Evolutionary conservation across 2,329 filamentous ascomycete genomes (phyloP).

Genomic region (Stachybotrys chlorohalonatus): DNA sequence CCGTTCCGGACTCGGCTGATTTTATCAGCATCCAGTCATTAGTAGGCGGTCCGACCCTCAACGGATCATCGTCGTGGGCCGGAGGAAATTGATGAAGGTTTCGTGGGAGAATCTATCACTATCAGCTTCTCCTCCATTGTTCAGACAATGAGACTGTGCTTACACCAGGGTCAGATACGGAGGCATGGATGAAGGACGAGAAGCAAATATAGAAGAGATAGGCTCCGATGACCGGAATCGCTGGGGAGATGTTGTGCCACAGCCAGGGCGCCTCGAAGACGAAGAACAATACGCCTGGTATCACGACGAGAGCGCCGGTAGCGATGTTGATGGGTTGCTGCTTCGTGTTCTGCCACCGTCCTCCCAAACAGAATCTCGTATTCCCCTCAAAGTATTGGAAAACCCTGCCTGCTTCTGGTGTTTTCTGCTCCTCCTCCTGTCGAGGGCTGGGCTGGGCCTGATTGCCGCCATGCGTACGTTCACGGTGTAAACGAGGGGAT

Average conservation of each 20-base stretch:
- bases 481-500: conserved; percentile 55
- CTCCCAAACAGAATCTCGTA: conserved; percentile 79
- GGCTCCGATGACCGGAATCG: conserved; percentile 79
- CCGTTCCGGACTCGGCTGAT: conserved; percentile 62
- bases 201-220: conserved; percentile 88
- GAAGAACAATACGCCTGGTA: conserved; percentile 79
- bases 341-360: conserved; percentile 78
- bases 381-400: conserved; percentile 93
- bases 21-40: conserved; percentile 94
- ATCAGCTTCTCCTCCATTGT: conserved; percentile 5
- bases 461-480: conserved; percentile 20
- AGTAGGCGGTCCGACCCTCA: conserved; percentile 72
- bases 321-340: conserved; percentile 83
- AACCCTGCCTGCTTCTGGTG: conserved; percentile 50
- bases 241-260: conserved; percentile 79
- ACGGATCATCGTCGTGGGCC: conserved; percentile 65
- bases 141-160: conserved; percentile 28
- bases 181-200: conserved; percentile 91
- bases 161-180: conserved; percentile 85
- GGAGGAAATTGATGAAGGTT: conserved; percentile 88
- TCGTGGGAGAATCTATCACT: conserved; percentile 72
- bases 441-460: conserved; percentile 8
- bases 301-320: conserved; percentile 69
- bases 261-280: conserved; percentile 75
- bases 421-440: conserved; percentile 9